Conservation (phyloP, 257 asterid species). For the Craterostigma plantagineum region DNA sequence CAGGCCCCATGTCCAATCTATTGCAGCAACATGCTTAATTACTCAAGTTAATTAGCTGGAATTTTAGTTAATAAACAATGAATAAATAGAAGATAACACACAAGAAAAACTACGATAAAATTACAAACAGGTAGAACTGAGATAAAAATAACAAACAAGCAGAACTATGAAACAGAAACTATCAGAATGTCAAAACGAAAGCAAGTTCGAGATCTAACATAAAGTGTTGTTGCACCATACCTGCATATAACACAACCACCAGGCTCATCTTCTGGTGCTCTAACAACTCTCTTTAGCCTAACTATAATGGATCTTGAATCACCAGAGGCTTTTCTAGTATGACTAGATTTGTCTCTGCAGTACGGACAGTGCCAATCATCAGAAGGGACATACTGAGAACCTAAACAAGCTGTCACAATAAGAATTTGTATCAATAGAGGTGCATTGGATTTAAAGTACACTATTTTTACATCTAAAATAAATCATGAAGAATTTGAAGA, state of each 20-base stretch:
- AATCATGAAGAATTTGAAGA: conserved; percentile 7
- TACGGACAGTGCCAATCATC: conserved; percentile 67
- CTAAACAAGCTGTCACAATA: conserved; percentile 71
- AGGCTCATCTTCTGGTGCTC: conserved; percentile 67
- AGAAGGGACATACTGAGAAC: conserved; percentile 31
- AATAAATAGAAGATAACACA: not conserved
- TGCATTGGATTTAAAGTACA: conserved; percentile 1
- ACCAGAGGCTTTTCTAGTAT: conserved; percentile 46
- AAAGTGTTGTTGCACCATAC: no score
- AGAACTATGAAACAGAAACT: not conserved
- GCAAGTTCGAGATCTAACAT: no score
- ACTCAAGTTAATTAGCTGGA: no score
- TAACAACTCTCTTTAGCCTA: conserved; percentile 74
- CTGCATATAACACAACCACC: conserved; percentile 99
- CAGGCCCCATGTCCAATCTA: no score
- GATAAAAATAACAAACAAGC: not conserved
- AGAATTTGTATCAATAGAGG: conserved; percentile 9
- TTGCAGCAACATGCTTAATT: no score
- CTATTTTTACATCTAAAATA: conserved; percentile 4
- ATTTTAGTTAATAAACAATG: no score
- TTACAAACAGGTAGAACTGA: not conserved
- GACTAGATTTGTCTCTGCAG: conserved; percentile 53
- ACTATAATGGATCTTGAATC: conserved; percentile 44
- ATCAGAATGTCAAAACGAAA: no score
- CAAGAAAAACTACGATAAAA: no score